Evolutionary conservation across 2,329 filamentous ascomycete species (phyloP).

Genomic region (Cladosporium sp.): DNA sequence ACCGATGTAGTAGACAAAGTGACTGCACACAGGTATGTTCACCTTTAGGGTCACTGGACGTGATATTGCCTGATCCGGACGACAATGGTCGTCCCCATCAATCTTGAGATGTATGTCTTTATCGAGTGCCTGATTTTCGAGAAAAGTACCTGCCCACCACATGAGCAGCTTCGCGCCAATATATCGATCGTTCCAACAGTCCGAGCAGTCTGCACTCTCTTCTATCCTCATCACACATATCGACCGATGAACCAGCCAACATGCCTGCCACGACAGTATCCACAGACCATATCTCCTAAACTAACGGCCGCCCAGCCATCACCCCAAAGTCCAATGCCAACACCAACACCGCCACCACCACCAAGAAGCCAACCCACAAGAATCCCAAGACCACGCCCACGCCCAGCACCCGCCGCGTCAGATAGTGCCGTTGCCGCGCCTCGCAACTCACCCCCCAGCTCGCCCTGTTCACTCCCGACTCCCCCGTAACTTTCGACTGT

Average conservation of each 20-base stretch:
- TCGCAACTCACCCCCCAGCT: neutral
- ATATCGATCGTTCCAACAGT: neutral
- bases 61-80: too few relatives aligned
- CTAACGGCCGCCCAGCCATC: neutral
- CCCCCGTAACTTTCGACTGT: slow-evolving; percentile 9
- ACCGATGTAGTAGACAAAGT: too few relatives aligned
- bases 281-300: neutral
- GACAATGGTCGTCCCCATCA: too few relatives aligned
- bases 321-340: neutral
- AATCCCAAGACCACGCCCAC: neutral
- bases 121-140: neutral
- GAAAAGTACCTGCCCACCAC: neutral
- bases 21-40: too few relatives aligned
- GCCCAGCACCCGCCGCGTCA: neutral
- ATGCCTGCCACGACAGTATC: neutral
- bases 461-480: slow-evolving; percentile 4
- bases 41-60: too few relatives aligned
- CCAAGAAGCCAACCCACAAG: neutral
- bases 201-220: neutral
- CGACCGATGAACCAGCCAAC: neutral
- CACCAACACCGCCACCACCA: neutral
- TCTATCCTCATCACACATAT: neutral
- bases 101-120: neutral
- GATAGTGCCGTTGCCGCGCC: neutral
- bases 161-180: neutral